Conservation (phyloP, 768 basidiomycete genomes). For the Gyrodon lividus region DNA sequence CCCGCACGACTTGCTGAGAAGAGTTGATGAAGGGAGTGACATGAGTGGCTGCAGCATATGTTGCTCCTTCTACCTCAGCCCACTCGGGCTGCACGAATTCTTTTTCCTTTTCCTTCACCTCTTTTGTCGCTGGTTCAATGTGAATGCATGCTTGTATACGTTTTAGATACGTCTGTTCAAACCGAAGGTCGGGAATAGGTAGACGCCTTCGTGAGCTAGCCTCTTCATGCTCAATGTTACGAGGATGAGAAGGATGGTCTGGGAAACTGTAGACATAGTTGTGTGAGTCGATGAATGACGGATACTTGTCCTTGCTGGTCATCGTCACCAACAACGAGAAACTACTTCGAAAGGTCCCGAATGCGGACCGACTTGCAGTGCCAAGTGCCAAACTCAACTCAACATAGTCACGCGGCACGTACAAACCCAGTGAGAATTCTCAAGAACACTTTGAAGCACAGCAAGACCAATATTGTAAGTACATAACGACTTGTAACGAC, state of each 20-base stretch:
- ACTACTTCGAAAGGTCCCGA: slow-evolving; percentile 20
- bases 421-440: too few relatives aligned
- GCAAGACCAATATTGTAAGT: too few relatives aligned
- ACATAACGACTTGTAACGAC: too few relatives aligned
- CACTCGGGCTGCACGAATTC: slow-evolving; percentile 12
- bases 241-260: slow-evolving; percentile 17
- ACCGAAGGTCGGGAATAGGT: slow-evolving; percentile 76
- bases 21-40: slow-evolving; percentile 29
- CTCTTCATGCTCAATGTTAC: slow-evolving; percentile 14
- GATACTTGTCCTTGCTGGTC: slow-evolving; percentile 14
- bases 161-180: slow-evolving; percentile 68
- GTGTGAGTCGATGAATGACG: slow-evolving; percentile 12
- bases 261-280: slow-evolving; percentile 17
- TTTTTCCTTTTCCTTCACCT: slow-evolving; percentile 34
- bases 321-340: slow-evolving; percentile 16
- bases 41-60: slow-evolving; percentile 21
- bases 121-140: slow-evolving; percentile 28
- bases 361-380: too few relatives aligned
- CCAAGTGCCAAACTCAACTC: too few relatives aligned
- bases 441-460: too few relatives aligned
- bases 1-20: slow-evolving; percentile 37
- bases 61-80: slow-evolving; percentile 19
- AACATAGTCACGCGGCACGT: too few relatives aligned
- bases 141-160: slow-evolving; percentile 56
- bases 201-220: slow-evolving; percentile 36